These are phyloP conservation scores for Starmerella etchellsii DNA, from an alignment of 805 yeast genomes.

Conservation along the genomic window DNA sequence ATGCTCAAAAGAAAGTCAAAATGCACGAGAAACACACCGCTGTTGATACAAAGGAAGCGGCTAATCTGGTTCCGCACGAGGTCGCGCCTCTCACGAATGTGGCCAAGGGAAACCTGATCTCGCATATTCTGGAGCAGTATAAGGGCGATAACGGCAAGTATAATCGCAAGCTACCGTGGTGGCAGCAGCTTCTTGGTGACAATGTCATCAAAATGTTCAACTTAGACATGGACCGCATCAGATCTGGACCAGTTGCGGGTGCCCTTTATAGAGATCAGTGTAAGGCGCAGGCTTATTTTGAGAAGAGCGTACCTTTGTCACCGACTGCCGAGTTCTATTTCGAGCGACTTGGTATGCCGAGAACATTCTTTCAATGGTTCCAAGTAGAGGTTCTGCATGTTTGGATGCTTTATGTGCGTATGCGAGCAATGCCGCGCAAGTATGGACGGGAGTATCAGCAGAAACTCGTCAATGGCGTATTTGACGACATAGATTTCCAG, in stretches of 20 bases:
- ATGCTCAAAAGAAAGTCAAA: constrained; percentile 6
- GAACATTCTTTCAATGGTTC: constrained; percentile 90
- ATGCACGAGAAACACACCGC: constrained; percentile 21
- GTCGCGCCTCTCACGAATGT: constrained; percentile 18
- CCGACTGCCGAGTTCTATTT: constrained; percentile 74
- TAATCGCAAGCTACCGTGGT: constrained; percentile 19
- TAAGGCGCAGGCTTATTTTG: constrained; percentile 55
- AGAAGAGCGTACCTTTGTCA: constrained; percentile 32
- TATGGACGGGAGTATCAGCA: constrained; percentile 85
- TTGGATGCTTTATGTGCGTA: constrained; percentile 87
- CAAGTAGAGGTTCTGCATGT: constrained; percentile 82
- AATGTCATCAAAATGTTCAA: constrained; percentile 35
- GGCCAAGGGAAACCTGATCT: constrained; percentile 22
- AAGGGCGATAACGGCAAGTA: constrained; percentile 21
- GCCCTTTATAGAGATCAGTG: constrained; percentile 76
- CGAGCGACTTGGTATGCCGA: constrained; percentile 67
- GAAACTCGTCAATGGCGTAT: constrained; percentile 75
- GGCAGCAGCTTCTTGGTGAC: constrained; percentile 27
- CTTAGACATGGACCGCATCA: constrained; percentile 79
- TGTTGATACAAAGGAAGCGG: constrained; percentile 18
- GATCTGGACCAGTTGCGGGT: constrained; percentile 94
- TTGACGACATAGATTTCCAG: constrained; percentile 78
- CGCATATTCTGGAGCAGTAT: constrained; percentile 24
- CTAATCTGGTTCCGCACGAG: constrained; percentile 17
- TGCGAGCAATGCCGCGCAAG: constrained; percentile 91